These are phyloP conservation scores for Barnettozyma sucrosica DNA, from an alignment of 805 yeast genomes.

Conservation along the genomic window DNA sequence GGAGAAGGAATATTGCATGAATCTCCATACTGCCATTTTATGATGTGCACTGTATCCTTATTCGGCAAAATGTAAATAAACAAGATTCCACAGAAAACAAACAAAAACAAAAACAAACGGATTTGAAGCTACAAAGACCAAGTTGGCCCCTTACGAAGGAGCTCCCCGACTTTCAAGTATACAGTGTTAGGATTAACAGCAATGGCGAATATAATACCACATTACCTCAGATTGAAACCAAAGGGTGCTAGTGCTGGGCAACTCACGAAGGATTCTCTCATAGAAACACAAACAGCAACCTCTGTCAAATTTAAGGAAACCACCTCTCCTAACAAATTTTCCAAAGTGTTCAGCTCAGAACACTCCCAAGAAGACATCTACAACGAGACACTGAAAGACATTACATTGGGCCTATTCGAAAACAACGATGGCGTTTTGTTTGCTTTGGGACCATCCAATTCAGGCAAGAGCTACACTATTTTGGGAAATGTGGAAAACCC, in stretches of 20 bases:
- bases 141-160: neutral
- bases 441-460: conserved; percentile 48
- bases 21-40: neutral
- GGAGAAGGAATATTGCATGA: too few species aligned
- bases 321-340: conserved; percentile 26
- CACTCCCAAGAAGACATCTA: conserved; percentile 33
- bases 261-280: conserved; percentile 13
- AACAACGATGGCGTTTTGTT: conserved; percentile 39
- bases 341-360: conserved; percentile 28
- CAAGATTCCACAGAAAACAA: neutral
- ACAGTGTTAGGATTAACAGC: neutral
- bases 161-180: neutral
- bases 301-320: conserved; percentile 25
- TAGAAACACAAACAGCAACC: conserved; percentile 22
- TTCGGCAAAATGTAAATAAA: neutral
- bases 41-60: neutral
- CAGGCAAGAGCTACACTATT: conserved; percentile 41
- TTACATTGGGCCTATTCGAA: conserved; percentile 18
- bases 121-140: too few species aligned
- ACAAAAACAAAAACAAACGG: neutral
- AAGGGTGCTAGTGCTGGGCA: conserved; percentile 17
- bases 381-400: conserved; percentile 22
- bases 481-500: conserved; percentile 32
- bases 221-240: conserved; percentile 35
- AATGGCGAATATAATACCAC: conserved; percentile 24